Conservation (phyloP, 1,284 basidiomycete genomes). For the Wallemia hederae region DNA sequence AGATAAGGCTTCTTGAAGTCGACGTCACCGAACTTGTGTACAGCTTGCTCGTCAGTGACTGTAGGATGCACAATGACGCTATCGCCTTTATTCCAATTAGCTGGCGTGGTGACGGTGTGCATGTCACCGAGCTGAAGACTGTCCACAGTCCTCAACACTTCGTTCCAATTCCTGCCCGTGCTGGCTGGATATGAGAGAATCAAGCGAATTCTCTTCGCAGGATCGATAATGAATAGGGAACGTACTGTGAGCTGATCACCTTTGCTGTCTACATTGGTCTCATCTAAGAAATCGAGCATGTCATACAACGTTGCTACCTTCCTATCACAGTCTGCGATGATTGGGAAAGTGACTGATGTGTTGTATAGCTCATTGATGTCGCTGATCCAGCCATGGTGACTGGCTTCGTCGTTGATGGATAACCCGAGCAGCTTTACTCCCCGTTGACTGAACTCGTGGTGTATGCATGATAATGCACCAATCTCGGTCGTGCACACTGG, state of each 20-base stretch:
- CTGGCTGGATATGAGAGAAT: conserved; percentile 12
- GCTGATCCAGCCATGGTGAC: conserved; percentile 67
- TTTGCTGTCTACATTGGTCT: conserved; percentile 78
- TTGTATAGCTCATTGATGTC: conserved; percentile 58
- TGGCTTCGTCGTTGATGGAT: conserved; percentile 63
- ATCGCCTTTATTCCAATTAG: conserved; percentile 80
- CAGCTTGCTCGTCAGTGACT: conserved; percentile 62
- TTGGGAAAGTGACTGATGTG: conserved; percentile 53
- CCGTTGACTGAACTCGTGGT: conserved; percentile 56
- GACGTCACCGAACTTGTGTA: conserved; percentile 44
- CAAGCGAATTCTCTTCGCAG: conserved; percentile 56
- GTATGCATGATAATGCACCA: conserved; percentile 65
- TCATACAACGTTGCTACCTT: conserved; percentile 55
- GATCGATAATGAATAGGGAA: conserved; percentile 81
- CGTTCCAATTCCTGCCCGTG: conserved; percentile 30
- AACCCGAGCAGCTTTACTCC: conserved; percentile 82
- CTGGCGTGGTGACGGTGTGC: conserved; percentile 43
- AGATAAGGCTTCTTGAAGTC: not conserved
- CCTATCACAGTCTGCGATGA: conserved; percentile 76
- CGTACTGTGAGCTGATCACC: conserved; percentile 68
- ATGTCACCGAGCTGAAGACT: conserved; percentile 83
- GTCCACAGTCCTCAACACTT: conserved; percentile 57
- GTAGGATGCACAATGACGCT: conserved; percentile 85
- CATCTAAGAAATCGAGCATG: conserved; percentile 86
- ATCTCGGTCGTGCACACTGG: conserved; percentile 80